Base-by-base conservation (phyloP, 495 filamentous ascomycete genomes). In the Hypoxylon cercidicola region DNA sequence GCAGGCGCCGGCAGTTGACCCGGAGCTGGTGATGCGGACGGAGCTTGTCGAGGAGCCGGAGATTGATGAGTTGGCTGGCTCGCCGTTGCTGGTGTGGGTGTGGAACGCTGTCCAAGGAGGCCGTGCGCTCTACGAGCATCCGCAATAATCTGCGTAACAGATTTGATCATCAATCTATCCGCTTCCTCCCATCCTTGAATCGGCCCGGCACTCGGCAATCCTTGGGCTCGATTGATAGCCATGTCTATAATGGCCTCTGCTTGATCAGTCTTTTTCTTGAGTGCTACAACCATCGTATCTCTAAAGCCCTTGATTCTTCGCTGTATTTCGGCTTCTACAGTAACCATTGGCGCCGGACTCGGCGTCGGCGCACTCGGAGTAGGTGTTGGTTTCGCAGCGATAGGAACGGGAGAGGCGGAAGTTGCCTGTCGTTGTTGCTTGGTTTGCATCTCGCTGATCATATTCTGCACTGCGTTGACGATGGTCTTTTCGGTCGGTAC, bases 131-230 rank as follows among this genome's bases (percentile, higher is more conserved):
- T 66, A 7, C 71, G 71, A 12, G 64, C 71, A 34, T 73, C 71
- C n/a, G 58, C 68, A 40, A 73, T 71, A 32, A 73, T 73, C 60
- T 71, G 64, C 15, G 60, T 65, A 18, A 74, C 69, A 53, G 71
- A 71, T 44, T 69, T 74, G 10, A 69, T 65, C 69, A 74, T 74
- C 40, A 74, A 37, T 23, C 64, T 64, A 35, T 74, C 71, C 40
- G 71, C 71, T 56, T 71, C 69, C n/a, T 74, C 71, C 71, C 71
- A 74, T 16, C 69, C 69, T 41, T 55, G 68, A 47, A 74, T 62
- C 7, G 66, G 67, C 12, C 60, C 65, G 19, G 55, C 13, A 20
- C 69, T 70, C 8, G 71, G 62, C 28, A 69, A 55, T 40, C 71
- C 71, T 43, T 68, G 62, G 28, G 71, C 71, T 55, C 71, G 71